phyloP scores from a whole-genome alignment of 2,329 filamentous ascomycete genomes.

The Tolypocladium nubicola region DNA sequence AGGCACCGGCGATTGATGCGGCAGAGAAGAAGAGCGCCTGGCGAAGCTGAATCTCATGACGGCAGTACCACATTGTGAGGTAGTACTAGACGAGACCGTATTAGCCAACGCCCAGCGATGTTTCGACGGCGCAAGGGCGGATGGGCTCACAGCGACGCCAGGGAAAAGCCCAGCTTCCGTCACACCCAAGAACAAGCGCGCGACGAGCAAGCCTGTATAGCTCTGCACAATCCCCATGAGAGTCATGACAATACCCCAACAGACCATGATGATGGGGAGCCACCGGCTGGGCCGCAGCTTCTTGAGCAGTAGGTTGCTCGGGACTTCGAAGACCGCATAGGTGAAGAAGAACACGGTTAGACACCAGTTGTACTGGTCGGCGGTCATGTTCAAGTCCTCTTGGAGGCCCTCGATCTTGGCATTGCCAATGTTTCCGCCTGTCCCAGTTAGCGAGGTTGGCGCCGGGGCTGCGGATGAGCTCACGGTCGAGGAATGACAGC shows the following conservation, averaged over 20 bases:
- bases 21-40: conserved; percentile 74
- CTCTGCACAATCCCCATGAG: conserved; percentile 42
- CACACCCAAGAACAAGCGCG: conserved; percentile 52
- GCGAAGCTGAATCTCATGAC: conserved; percentile 43
- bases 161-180: conserved; percentile 58
- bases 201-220: conserved; percentile 33
- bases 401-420: conserved; percentile 53
- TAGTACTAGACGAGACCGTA: conserved; percentile 28
- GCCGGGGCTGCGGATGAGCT: not conserved
- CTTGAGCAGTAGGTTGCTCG: conserved; percentile 73
- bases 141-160: conserved; percentile 39
- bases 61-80: conserved; percentile 48
- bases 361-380: conserved; percentile 61
- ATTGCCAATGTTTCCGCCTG: conserved; percentile 52
- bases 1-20: conserved; percentile 68
- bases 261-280: conserved; percentile 65
- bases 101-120: not conserved
- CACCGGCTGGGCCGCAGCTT: conserved; percentile 62
- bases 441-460: not conserved
- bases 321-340: conserved; percentile 64
- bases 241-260: conserved; percentile 39
- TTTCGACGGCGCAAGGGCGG: not conserved
- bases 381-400: conserved; percentile 44
- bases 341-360: conserved; percentile 68
- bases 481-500: conserved; percentile 56